Evolutionary conservation across 1,284 basidiomycete genomes (phyloP).

Genomic region (Ganoderma lucidum): DNA sequence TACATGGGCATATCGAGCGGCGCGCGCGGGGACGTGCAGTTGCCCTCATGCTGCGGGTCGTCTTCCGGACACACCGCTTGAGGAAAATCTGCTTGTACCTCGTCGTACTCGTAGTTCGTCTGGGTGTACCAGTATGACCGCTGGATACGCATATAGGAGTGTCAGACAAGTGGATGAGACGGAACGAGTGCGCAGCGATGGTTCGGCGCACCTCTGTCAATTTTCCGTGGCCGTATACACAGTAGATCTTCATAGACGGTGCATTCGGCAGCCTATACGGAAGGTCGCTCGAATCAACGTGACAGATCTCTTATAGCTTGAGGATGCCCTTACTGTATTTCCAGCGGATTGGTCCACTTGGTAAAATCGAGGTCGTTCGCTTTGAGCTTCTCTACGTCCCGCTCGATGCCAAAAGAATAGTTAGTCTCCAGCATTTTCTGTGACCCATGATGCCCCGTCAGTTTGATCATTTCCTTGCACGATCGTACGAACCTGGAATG

Average conservation of each 20-base stretch:
- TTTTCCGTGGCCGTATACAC: conserved; percentile 96
- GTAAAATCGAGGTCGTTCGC: conserved; percentile 75
- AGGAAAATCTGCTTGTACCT: conserved; percentile 57
- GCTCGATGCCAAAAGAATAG: conserved; percentile 95
- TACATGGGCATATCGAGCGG: conserved; percentile 67
- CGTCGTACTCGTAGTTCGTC: conserved; percentile 69
- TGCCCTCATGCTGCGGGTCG: conserved; percentile 27
- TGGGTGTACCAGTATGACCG: conserved; percentile 76
- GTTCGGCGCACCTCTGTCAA: conserved; percentile 80
- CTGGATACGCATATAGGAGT: conserved; percentile 43
- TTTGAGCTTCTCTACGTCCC: conserved; percentile 69
- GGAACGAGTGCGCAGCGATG: background rate
- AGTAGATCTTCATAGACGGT: conserved; percentile 93
- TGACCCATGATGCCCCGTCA: background rate
- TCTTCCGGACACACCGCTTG: conserved; percentile 49
- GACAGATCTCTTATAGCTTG: background rate
- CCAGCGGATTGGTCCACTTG: conserved; percentile 97
- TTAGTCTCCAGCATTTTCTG: conserved; percentile 91
- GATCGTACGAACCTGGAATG: conserved; percentile 72
- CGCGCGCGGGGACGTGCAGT: conserved; percentile 52
- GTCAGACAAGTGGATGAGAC: background rate
- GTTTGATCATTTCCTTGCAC: background rate
- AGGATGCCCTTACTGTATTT: conserved; percentile 68
- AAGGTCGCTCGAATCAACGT: background rate
- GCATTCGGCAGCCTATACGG: conserved; percentile 82